phyloP scores from a whole-genome alignment of 805 yeast genomes.

The Kodamaea restingae region DNA sequence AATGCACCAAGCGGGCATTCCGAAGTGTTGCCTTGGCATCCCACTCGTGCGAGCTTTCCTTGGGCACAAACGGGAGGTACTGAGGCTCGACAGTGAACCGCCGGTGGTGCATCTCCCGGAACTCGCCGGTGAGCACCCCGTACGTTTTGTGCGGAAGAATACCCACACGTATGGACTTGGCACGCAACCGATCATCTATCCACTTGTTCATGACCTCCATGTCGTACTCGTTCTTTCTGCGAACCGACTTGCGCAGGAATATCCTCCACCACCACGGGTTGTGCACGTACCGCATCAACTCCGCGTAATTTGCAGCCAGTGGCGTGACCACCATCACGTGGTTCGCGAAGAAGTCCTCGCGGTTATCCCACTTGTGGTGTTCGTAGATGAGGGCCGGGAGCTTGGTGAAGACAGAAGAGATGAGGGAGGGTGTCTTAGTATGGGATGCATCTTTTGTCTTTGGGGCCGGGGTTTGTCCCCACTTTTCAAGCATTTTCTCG shows the following conservation, averaged over 20 bases:
- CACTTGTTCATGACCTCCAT: constrained; percentile 50
- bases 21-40: constrained; percentile 20
- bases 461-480: too few relatives aligned
- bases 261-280: constrained; percentile 31
- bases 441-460: not conserved
- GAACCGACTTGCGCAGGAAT: constrained; percentile 16
- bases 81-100: constrained; percentile 42
- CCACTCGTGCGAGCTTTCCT: constrained; percentile 29
- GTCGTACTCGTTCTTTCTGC: constrained; percentile 41
- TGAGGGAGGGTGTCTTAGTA: not conserved
- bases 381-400: constrained; percentile 20
- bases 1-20: constrained; percentile 50
- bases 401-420: constrained; percentile 9
- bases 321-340: constrained; percentile 64
- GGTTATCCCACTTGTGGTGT: constrained; percentile 25
- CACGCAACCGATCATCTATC: constrained; percentile 46
- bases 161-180: constrained; percentile 20
- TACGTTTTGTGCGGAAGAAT: constrained; percentile 51
- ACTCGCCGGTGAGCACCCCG: constrained; percentile 51
- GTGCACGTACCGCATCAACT: constrained; percentile 19
- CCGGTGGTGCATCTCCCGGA: constrained; percentile 34
- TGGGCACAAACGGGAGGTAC: constrained; percentile 30
- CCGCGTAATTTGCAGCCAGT: constrained; percentile 21
- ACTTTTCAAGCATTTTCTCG: too few relatives aligned
- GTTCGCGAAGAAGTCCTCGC: constrained; percentile 33